These are phyloP conservation scores for Bonia amplexicaulis DNA, from an alignment of 176 grass and related monocot species.

Conservation along the genomic window DNA sequence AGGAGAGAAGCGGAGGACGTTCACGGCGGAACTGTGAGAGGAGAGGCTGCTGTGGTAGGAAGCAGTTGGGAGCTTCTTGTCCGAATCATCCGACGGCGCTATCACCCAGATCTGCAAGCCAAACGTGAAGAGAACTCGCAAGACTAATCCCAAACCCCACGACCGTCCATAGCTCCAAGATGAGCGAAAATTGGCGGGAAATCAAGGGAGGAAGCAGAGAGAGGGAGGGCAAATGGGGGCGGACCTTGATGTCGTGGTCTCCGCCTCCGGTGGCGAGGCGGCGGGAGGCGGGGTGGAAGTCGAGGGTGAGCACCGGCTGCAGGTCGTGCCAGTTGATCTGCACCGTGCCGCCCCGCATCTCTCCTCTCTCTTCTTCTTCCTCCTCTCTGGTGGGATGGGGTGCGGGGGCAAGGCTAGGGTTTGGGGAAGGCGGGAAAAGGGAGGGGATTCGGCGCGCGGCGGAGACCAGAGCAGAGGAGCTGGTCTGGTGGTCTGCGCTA, in stretches of 20 bases:
- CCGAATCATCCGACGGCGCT: constrained; percentile 35
- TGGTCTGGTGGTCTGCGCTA: too few species aligned
- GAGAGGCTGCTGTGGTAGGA: constrained; percentile 66
- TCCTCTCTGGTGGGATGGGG: neutral
- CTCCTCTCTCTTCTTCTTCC: neutral
- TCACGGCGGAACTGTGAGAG: constrained; percentile 73
- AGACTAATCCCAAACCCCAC: neutral
- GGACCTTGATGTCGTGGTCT: constrained; percentile 95
- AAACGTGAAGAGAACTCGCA: neutral
- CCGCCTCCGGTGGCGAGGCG: constrained; percentile 89
- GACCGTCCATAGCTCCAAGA: neutral
- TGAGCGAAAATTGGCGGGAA: neutral
- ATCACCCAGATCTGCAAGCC: constrained; percentile 69
- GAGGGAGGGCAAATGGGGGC: neutral
- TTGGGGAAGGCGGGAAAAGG: constrained; percentile 45
- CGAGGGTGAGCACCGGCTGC: constrained; percentile 93
- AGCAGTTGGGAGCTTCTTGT: constrained; percentile 66
- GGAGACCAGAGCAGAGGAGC: too few species aligned
- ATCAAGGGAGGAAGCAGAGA: too few species aligned
- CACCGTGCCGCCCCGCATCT: constrained; percentile 94
- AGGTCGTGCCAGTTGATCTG: constrained; percentile 99
- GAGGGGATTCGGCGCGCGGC: constrained; percentile 16
- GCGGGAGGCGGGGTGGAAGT: constrained; percentile 77
- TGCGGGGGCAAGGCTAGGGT: constrained; percentile 11
- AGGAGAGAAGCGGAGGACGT: constrained; percentile 88